Percentiles rank a stretch among this genome's conserved stretches.
Conservation (phyloP, 805 yeast genomes). For the Starmerella floris region DNA sequence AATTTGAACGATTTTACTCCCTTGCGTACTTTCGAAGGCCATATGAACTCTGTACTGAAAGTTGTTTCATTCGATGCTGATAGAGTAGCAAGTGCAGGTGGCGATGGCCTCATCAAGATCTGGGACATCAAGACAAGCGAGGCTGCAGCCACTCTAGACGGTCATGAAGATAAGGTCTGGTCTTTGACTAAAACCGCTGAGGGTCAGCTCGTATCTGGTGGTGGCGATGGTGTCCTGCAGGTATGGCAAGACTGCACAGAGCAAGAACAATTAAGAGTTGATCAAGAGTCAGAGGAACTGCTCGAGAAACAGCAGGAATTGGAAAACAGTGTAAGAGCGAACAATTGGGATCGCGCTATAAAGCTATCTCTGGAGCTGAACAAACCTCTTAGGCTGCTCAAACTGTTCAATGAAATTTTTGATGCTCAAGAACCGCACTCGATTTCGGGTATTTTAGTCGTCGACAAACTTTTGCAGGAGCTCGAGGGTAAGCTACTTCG, state of each 20-base stretch:
- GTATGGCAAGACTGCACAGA: slow-evolving; percentile 83
- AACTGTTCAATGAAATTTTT: slow-evolving; percentile 51
- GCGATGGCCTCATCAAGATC: slow-evolving; percentile 84
- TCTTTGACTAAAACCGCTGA: slow-evolving; percentile 63
- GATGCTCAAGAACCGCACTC: slow-evolving; percentile 36
- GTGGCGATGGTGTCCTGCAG: slow-evolving; percentile 86
- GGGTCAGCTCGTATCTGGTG: slow-evolving; percentile 63
- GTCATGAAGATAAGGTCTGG: slow-evolving; percentile 92
- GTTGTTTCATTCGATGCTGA: slow-evolving; percentile 52
- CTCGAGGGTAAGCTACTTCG: slow-evolving; percentile 49
- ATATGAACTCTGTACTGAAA: slow-evolving; percentile 81
- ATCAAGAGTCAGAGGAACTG: slow-evolving; percentile 39
- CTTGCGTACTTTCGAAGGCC: slow-evolving; percentile 79
- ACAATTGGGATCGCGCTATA: slow-evolving; percentile 84
- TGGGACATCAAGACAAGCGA: slow-evolving; percentile 79
- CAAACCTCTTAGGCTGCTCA: slow-evolving; percentile 79
- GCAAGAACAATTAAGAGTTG: slow-evolving; percentile 44
- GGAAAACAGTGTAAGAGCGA: slow-evolving; percentile 53
- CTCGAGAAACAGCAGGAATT: slow-evolving; percentile 85
- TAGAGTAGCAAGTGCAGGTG: slow-evolving; percentile 56
- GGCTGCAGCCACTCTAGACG: slow-evolving; percentile 68
- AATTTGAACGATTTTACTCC: slow-evolving; percentile 65
- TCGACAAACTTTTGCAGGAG: slow-evolving; percentile 50
- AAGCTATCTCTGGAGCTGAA: slow-evolving; percentile 70
- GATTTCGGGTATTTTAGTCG: slow-evolving; percentile 41